Percentiles rank a stretch among this genome's conserved stretches.
Conservation (phyloP, 2,329 filamentous ascomycete genomes). For the Zalaria obscura region DNA sequence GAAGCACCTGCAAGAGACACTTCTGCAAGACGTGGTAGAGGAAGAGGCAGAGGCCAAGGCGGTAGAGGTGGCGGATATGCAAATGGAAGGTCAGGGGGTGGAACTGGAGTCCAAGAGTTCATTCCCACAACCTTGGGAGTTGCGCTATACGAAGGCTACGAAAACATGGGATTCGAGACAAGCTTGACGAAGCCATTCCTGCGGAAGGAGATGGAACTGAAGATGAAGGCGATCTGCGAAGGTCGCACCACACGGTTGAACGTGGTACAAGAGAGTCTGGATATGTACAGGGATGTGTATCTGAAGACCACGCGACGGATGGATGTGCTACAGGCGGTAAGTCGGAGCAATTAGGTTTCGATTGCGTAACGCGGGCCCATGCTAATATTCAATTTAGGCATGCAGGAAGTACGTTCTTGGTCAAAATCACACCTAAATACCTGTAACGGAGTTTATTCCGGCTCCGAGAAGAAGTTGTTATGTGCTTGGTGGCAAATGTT, state of each 20-base stretch:
- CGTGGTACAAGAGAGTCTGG: constrained; percentile 70
- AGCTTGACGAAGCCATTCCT: constrained; percentile 92
- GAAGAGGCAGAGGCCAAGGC: constrained; percentile 26
- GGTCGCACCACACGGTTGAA: constrained; percentile 59
- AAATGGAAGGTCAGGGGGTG: constrained; percentile 30
- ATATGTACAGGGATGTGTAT: constrained; percentile 79
- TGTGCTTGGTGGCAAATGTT: no score
- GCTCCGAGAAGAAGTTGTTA: no score
- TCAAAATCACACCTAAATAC: no score
- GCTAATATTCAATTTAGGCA: no score
- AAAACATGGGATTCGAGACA: constrained; percentile 82
- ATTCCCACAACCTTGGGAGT: constrained; percentile 85
- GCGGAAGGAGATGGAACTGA: constrained; percentile 91
- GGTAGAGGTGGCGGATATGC: constrained; percentile 32
- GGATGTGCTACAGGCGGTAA: constrained; percentile 40
- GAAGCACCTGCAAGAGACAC: constrained; percentile 20
- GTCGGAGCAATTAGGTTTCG: constrained; percentile 8
- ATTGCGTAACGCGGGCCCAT: no score
- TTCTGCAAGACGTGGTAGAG: constrained; percentile 23
- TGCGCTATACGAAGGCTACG: constrained; percentile 85
- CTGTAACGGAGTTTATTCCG: no score
- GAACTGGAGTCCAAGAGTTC: constrained; percentile 58
- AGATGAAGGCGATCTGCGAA: constrained; percentile 94
- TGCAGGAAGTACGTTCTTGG: no score
- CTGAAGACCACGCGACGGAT: constrained; percentile 67